Evolutionary conservation across 441 rosid species (phyloP), one percentile per base, ranked within the genome.

Genomic region (Rhodomyrtus psidioides): DNA sequence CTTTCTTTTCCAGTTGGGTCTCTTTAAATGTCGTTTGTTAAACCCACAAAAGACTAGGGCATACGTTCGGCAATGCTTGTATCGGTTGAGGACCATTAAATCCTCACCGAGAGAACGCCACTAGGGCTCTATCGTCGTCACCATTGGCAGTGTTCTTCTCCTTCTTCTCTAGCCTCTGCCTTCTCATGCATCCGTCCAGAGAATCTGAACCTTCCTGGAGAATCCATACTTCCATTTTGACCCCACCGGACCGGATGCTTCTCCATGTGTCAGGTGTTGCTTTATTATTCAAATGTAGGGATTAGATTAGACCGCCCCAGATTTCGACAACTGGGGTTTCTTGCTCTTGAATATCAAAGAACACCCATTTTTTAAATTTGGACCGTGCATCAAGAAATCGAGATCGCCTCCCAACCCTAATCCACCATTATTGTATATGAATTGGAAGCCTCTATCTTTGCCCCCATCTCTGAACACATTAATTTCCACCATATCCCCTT

Each of bases 321-420:
- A 94, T 94, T 94, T 93, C 92, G 90, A 93, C 91, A 87, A 87
- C 91, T 92, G 91, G 93, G 93, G 90, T 88, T 91, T 89, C 88
- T 87, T 85, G 82, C 70, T 46, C 12, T 53, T 54, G 65, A 16
- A 27, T 34, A 60, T 84, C 88, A 83, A 60, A 89, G 60, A 34
- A 34, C 34, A 76, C 85, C 74, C 79, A 46, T 30, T 65, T 16
- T 30, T 65, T 49, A 9, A 51, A 53, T 53, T 53, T 53, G 15
- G 15, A 44, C 76, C 28, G 84, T 75, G 86, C 83, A 46, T 59
- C 59, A 84, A 84, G 75, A 88, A 83, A 88, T 89, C 90, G 90
- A 90, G 91, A 89, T 46, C 62, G 12, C 26, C 86, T 39, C n/a
- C 49, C 44, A 39, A 44, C 9, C n/a, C 49, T 39, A 39, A 39